Evolutionary conservation across 306 rosid genomes (phyloP), one percentile per base, ranked within the genome.

Genomic region (Astragalus glycyphyllos): DNA sequence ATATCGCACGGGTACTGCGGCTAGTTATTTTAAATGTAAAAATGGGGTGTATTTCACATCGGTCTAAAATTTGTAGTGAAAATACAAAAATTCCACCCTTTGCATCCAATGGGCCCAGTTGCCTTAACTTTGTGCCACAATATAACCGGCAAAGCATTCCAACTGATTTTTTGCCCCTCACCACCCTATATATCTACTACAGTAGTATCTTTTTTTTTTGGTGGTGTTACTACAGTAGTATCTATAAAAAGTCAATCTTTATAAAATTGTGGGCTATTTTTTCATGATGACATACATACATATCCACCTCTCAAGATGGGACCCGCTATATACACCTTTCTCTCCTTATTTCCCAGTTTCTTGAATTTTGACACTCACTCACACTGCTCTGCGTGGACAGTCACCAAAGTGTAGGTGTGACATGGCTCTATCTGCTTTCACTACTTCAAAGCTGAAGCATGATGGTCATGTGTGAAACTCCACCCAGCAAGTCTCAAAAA

Each of bases 391-490:
- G 48, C 65, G 65, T 71, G 68, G 79, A 11, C 20, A 56, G 60
- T 51, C 73, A 68, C 76, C 56, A 8, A 26, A 56, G 67, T 70
- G 78, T 76, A 49, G 80, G 78, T 63, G 53, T 82, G 87, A 81
- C 83, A 76, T 80, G 86, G 83, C 61, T 73, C 46, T 37, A 65
- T 55, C 23, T 58, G 74, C 86, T 75, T 72, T 83, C 82, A 65
- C 81, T 26, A 72, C 86, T 84, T 82, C 84, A 64, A 83, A 85
- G 82, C 84, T 83, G 82, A 77, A 81, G 81, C 82, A 76, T 73
- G 81, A 82, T 86, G 73, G 76, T 68, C 71, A 20, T 58, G 78
- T 70, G 70, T 69, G 82, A 82, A 80, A 77, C 69, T 75, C 64
- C 65, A 14, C 75, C 69, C 48, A 74, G 26, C 73, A 47, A 65